Conservation (phyloP, 2,329 filamentous ascomycete species). For the Fonsecaea pugnacius region DNA sequence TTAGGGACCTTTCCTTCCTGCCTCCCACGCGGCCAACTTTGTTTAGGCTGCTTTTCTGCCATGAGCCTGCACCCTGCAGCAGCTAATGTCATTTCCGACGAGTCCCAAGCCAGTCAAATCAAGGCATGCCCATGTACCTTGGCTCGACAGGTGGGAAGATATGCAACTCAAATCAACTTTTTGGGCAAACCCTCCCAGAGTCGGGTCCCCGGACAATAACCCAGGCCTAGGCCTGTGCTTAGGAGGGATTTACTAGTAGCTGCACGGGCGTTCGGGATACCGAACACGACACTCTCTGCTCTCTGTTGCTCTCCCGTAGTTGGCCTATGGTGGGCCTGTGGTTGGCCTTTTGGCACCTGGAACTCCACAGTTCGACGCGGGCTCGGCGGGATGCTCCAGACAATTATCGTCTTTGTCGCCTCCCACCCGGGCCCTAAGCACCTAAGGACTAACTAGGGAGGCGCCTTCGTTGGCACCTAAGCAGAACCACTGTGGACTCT, state of each 20-base stretch:
- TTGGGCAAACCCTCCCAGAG: neutral
- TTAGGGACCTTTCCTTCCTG: conserved; percentile 6
- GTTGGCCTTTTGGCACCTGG: neutral
- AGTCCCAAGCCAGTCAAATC: neutral
- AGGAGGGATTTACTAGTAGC: neutral
- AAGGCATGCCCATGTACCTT: neutral
- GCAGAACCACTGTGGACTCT: conserved; percentile 1
- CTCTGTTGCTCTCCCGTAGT: neutral
- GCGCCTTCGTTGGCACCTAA: conserved; percentile 1
- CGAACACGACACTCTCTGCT: neutral
- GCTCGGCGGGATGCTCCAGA: neutral
- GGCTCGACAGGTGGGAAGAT: neutral
- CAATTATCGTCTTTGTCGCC: conserved; percentile 20
- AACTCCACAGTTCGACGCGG: neutral
- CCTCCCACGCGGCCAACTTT: conserved; percentile 6
- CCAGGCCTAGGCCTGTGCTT: conserved; percentile 12
- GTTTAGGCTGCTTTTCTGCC: conserved; percentile 1
- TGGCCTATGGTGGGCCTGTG: neutral
- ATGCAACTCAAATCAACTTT: conserved; percentile 7
- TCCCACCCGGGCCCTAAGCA: conserved; percentile 15
- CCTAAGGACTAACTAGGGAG: neutral
- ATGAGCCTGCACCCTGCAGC: conserved; percentile 1
- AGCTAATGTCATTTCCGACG: neutral
- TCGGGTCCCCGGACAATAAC: conserved; percentile 3
- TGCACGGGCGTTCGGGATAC: conserved; percentile 26